Evolutionary conservation across 2,329 filamentous ascomycete genomes (phyloP), one percentile per base, ranked within the genome.

Genomic region (Cladosporium sp.): DNA sequence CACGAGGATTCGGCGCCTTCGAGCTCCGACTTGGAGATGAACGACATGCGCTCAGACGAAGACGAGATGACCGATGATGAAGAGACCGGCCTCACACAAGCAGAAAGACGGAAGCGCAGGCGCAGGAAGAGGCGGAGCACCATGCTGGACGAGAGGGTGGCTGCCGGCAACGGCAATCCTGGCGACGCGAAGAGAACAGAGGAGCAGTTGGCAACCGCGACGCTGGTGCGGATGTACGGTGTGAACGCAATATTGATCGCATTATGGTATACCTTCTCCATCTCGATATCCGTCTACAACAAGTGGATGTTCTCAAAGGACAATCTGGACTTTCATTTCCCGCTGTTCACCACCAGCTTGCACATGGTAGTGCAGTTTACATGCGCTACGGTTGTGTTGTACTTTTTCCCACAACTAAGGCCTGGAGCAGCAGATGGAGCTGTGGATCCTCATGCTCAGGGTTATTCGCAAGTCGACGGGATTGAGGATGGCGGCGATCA

Each of bases 271-370:
- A 77, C 91, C 37, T 97, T 97, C 74, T 97, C 92, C 17, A 83
- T 97, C 63, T 91, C 90, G 50, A 96, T 96, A 71, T 96, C 91
- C 61, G 82, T 97, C 88, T 99, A 97, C 80, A 99, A 99, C 82
- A 97, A 97, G 78, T 97, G 94, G 94, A 97, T 99, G 93, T 97
- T 99, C 76, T 89, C 90, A 68, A 83, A 87, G 61, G 83, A 88
- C 64, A 85, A 88, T 64, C 83, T 95, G 65, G 88, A 97, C 74
- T 99, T 99, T 72, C 87, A 90, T 52, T 97, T 94, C 68, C 94
- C 94, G 37, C 82, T 99, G 50, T 97, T 97, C 74, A 96, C 92
- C 10, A 99, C 94, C 3, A 90, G 90, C 62, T 80, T 94, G 72
- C 94, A 99, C 77, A 97, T 97, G 92, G 77, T 92, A 20, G 91